phyloP scores from a whole-genome alignment of 306 rosid genomes.

The Psophocarpus tetragonolobus region DNA sequence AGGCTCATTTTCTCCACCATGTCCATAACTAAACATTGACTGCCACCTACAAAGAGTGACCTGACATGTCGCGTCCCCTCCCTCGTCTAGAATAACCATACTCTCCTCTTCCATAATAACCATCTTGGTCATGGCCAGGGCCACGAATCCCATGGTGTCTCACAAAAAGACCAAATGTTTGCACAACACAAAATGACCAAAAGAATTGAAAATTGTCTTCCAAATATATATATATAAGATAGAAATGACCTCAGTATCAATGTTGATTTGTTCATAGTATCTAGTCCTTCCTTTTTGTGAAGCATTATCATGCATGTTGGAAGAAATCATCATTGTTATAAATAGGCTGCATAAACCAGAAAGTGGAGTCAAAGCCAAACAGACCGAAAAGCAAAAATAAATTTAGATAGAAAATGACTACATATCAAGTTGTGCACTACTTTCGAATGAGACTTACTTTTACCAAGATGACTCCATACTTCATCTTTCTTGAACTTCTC shows the following conservation, averaged over 20 bases:
- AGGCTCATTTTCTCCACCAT: conserved; percentile 25
- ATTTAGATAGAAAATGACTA: neutral
- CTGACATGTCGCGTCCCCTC: conserved; percentile 46
- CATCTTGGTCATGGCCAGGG: conserved; percentile 41
- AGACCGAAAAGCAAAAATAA: neutral
- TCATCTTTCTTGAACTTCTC: too few species aligned
- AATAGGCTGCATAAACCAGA: conserved; percentile 40
- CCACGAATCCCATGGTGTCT: conserved; percentile 57
- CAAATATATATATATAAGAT: neutral
- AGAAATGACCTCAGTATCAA: conserved; percentile 51
- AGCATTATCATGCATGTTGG: conserved; percentile 38
- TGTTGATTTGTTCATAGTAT: conserved; percentile 56
- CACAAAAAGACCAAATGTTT: conserved; percentile 54
- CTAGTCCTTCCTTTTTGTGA: conserved; percentile 51
- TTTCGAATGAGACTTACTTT: too few species aligned
- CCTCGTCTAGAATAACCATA: neutral
- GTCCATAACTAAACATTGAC: conserved; percentile 7
- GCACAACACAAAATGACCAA: conserved; percentile 35
- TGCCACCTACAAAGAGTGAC: conserved; percentile 32
- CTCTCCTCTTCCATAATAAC: conserved; percentile 57
- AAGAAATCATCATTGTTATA: conserved; percentile 61
- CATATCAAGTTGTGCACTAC: conserved; percentile 12
- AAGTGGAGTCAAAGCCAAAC: neutral
- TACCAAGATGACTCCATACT: too few species aligned
- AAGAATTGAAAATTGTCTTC: neutral